A percentile compares a stretch with the other conserved stretches of the same genome.
Evolutionary conservation across 495 filamentous ascomycete species (phyloP).

Genomic region (Aspergillus affinis): DNA sequence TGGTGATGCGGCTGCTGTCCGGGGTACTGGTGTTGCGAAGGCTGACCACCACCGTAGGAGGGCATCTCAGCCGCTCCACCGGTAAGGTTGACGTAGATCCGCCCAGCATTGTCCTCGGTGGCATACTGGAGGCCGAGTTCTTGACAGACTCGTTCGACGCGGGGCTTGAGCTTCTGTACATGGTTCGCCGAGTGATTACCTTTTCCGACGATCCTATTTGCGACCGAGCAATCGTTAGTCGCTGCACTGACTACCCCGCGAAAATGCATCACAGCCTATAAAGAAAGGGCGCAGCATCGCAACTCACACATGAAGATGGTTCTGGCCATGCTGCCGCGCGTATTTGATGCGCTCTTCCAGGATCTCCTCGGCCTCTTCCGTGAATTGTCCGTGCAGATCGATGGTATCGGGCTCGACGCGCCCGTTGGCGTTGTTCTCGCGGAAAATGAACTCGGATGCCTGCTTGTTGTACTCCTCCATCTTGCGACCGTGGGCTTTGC

Average conservation of each 20-base stretch:
- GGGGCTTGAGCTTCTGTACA: conserved; percentile 87
- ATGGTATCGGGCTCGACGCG: conserved; percentile 78
- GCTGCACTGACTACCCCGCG: background rate
- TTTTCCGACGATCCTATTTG: conserved; percentile 82
- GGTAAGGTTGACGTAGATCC: conserved; percentile 72
- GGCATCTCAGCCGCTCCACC: conserved; percentile 60
- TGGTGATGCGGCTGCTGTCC: conserved; percentile 25
- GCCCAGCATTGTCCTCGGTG: conserved; percentile 83
- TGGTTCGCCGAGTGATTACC: conserved; percentile 80
- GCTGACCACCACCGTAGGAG: conserved; percentile 27
- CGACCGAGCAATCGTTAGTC: too few relatives aligned
- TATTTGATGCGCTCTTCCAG: conserved; percentile 77
- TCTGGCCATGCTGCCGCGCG: conserved; percentile 67
- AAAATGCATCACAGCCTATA: background rate
- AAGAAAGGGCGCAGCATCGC: background rate
- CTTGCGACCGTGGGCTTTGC: conserved; percentile 74
- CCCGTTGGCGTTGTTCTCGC: conserved; percentile 78
- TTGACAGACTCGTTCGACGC: conserved; percentile 79
- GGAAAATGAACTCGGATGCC: conserved; percentile 91
- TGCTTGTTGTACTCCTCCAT: conserved; percentile 84
- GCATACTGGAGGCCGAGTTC: conserved; percentile 78
- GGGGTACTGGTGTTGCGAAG: conserved; percentile 34
- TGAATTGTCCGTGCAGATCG: conserved; percentile 90
- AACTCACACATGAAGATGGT: conserved; percentile 70
- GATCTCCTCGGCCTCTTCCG: conserved; percentile 90